Conservation (phyloP, 2,329 filamentous ascomycete genomes). For the Aspergillus sp. region DNA sequence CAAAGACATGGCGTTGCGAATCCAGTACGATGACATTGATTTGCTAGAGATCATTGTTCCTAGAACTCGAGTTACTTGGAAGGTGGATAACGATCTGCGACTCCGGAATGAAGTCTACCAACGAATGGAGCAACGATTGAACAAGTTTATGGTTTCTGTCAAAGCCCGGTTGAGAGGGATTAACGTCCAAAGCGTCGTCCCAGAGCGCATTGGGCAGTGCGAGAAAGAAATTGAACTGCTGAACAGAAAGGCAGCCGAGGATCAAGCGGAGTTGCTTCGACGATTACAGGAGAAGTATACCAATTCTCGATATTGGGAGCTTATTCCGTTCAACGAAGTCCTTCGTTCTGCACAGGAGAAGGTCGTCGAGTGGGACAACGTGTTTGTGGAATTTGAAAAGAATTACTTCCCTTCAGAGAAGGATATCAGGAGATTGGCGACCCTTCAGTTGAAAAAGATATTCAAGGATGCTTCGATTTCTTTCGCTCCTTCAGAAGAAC, state of each 20-base stretch:
- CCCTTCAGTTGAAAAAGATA: conserved; percentile 87
- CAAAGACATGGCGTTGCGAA: conserved; percentile 73
- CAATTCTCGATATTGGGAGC: conserved; percentile 90
- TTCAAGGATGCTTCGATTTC: conserved; percentile 78
- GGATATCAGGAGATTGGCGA: conserved; percentile 85
- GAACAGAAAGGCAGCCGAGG: conserved; percentile 72
- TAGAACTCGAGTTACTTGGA: conserved; percentile 86
- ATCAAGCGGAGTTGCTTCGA: conserved; percentile 65
- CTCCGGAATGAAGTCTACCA: conserved; percentile 88
- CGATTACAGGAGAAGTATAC: conserved; percentile 87
- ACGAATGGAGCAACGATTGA: conserved; percentile 73
- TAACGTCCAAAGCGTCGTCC: conserved; percentile 81
- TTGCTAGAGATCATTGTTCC: conserved; percentile 93
- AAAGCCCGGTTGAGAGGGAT: conserved; percentile 78
- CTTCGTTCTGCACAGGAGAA: conserved; percentile 88
- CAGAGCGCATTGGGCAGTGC: conserved; percentile 78
- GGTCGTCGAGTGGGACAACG: conserved; percentile 85
- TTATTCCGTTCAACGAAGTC: conserved; percentile 85
- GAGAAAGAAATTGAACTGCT: conserved; percentile 73
- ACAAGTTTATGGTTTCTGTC: conserved; percentile 81
- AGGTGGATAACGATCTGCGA: conserved; percentile 86
- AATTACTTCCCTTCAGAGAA: conserved; percentile 93
- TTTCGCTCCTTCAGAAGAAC: conserved; percentile 62
- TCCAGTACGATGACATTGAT: conserved; percentile 89
- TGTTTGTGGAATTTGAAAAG: conserved; percentile 82